Base-by-base conservation (phyloP, 495 filamentous ascomycete genomes). In the Amphirosellinia nigrospora region DNA sequence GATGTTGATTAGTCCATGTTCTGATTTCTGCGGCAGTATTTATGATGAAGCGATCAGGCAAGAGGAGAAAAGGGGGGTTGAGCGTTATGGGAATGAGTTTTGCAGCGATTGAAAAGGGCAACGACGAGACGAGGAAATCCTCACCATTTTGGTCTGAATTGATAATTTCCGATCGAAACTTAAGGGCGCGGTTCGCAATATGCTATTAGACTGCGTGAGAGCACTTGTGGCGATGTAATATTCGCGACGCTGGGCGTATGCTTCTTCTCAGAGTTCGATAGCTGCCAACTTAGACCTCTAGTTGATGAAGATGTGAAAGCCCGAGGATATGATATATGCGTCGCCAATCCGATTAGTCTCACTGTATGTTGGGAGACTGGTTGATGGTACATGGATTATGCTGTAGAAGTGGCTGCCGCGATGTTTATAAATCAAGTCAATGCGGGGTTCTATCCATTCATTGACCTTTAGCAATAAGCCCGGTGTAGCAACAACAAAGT, bases 81-180 rank as follows among this genome's bases (percentile, higher is more conserved):
- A 53, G 19, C 8, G 0, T 48, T 21, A 48, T 23, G 46, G 46
- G 48, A 28, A 53, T 28, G 23, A 28, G 50, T 30, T 16, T 53
- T 1, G 23, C 10, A 53, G 23, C 15, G 11, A 53, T 7, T 16
- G 15, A 5, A 53, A 26, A 53, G 26, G 9, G 50, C 50, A 28
- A 52, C 5, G 48, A 28, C 19, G 13, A 16, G 13, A 16, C 0
- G 50, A 52, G 21, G 34, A 7, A 28, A 59, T 5, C 59, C 10
- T 30, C 43, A 69, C 66, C 66, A 69, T 69, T 32, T 34, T 62
- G 11, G 13, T 62, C 9, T 62, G 55, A 48, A 4, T 28, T 9
- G 62, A 46, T 28, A 45, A 10, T 21, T 8, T 26, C 53, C 30
- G 7, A 1, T 34, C 2, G 16, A 41, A 41, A 11, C 34, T 28